Evolutionary conservation across 805 yeast species (phyloP), one percentile per base, ranked within the genome.

Genomic region (Vanderwaltozyma verrucispora): DNA sequence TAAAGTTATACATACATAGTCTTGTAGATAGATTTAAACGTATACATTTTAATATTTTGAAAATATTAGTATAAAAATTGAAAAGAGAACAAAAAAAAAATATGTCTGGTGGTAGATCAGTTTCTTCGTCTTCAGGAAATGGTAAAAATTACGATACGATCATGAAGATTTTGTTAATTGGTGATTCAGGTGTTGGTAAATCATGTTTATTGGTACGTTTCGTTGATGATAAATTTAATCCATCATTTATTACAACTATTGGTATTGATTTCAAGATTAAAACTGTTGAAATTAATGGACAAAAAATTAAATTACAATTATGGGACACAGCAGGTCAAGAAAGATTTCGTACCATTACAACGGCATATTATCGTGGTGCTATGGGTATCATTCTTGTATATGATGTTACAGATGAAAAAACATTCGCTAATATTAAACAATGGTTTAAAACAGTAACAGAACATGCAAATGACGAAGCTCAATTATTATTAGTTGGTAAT

Each of bases 311-410:
- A 66, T 73, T 89, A 58, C 97, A 92, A 63, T 83, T 89, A 30
- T 82, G 96, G 96, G 96, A 87, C 60, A 87, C 96, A 29, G 96
- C 96, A 1, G 96, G 96, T n/a, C 96, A 87, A 65, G 96, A 87
- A 61, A 72, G 95, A 54, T 87, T 87, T 67, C 75, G 95, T 65
- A 85, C 95, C 29, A 87, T 87, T 65, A 87, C 92, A 33, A 81
- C 89, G 13, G 89, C 94, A 1, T 82, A 82, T 63, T 82, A 82
- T 63, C 75, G 94, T 62, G 94, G 94, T 40, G 92, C 94, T 40
- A 79, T 80, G 77, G 94, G 94, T 45, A 82, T 82, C 51, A 78
- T 82, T 34, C 71, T 82, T 53, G 86, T 82, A 28, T 82, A 82
- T 57, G 94, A 82, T 59, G 89, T 82, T 35, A 77, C 86, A 15